Base-by-base conservation (phyloP, 225 moss, liverwort and hornwort species). In the Polytrichum commune region DNA sequence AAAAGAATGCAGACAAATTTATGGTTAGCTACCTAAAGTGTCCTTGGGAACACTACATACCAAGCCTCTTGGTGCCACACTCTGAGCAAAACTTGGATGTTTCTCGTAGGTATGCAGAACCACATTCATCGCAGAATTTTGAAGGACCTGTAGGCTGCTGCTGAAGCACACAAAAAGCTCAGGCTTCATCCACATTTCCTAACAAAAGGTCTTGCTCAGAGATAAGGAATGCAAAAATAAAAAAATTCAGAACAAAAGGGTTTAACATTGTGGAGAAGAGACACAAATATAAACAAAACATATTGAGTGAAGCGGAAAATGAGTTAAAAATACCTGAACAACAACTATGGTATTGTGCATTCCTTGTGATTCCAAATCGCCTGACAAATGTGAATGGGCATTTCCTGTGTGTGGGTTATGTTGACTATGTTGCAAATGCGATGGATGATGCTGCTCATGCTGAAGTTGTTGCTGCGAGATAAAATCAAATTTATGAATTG, bases 41-140 rank as follows among this genome's bases (percentile, higher is more conserved):
- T 66, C 79, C 75, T 65, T 55, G 27, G 55, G 69, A 68, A 25
- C 77, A 81, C 76, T 77, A 81, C 85, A 93, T 70, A 91, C 91
- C 92, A 67, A 90, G 85, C 74, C 97, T 80, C 89, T 98, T 98
- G 68, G 97, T 91, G 74, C 97, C 97, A 86, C 97, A 98, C 67
- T 98, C 97, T 53, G 97, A 95, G 83, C 97, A 98, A 81, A 88
- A 98, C 82, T 95, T 98, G 46, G 97, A 98, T 33, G 92, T 93
- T 77, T 98, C 97, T 69, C 95, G 90, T 8, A 91, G 75, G 79
- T 98, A 98, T 30, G 91, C 91, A 56, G 97, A 85, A 57, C 97
- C 97, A 69, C 97, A 98, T 81, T 95, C 97, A 72, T 98, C 97
- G 75, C 97, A 98, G 66, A 85, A 98, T 75, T 98, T 98, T 0